Evolutionary conservation across 2,329 filamentous ascomycete species (phyloP).

Genomic region (Scorias spongiosa): DNA sequence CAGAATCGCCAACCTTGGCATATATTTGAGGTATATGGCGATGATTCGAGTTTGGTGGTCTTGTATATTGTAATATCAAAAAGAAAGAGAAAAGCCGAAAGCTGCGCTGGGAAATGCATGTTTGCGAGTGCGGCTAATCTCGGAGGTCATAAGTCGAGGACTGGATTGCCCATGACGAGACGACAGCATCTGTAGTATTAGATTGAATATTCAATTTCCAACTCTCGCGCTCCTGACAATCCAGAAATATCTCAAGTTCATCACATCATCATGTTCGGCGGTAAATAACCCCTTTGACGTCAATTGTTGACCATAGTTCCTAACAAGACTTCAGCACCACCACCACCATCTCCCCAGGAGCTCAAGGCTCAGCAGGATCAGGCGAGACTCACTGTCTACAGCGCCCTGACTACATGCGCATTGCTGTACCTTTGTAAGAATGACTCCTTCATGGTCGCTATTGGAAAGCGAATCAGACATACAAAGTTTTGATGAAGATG

Average conservation of each 20-base stretch:
- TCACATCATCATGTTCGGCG: neutral
- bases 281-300: neutral
- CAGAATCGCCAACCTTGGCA: neutral
- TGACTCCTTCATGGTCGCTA: neutral
- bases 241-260: neutral
- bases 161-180: neutral
- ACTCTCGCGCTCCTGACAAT: too few species aligned
- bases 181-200: too few species aligned
- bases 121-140: neutral
- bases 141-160: neutral
- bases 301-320: too few species aligned
- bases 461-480: too few species aligned
- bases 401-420: constrained; percentile 48
- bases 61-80: neutral
- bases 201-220: too few species aligned
- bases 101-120: too few species aligned
- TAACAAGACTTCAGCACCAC: constrained; percentile 39
- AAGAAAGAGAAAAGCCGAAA: neutral
- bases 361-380: constrained; percentile 51
- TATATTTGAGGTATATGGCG: neutral
- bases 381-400: constrained; percentile 52
- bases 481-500: too few species aligned
- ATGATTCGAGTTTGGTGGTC: neutral
- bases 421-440: constrained; percentile 63
- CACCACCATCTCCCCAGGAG: constrained; percentile 55